Conservation (phyloP, 2,329 filamentous ascomycete species). For the Colletotrichum shisoi region DNA sequence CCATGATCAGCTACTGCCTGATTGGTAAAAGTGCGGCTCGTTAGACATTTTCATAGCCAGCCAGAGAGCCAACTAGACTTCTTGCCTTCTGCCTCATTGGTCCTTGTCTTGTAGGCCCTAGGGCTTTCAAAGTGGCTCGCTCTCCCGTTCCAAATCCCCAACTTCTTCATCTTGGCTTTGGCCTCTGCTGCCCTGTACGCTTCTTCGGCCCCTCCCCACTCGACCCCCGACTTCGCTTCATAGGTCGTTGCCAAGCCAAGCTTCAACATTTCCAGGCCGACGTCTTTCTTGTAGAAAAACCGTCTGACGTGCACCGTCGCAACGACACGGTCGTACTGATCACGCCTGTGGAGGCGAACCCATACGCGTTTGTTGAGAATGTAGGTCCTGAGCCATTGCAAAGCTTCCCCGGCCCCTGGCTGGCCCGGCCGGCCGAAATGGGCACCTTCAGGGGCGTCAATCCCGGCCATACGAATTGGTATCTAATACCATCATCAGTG, state of each 20-base stretch:
- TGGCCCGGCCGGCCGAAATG: slow-evolving; percentile 92
- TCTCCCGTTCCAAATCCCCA: slow-evolving; percentile 78
- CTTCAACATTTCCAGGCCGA: slow-evolving; percentile 89
- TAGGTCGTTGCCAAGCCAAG: slow-evolving; percentile 88
- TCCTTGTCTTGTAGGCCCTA: slow-evolving; percentile 79
- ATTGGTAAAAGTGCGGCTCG: neutral
- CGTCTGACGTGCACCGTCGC: slow-evolving; percentile 81
- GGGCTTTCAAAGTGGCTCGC: slow-evolving; percentile 78
- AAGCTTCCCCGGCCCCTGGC: slow-evolving; percentile 81
- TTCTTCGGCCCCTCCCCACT: slow-evolving; percentile 78
- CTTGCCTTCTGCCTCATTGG: slow-evolving; percentile 43
- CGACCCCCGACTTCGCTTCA: slow-evolving; percentile 87
- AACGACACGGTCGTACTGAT: slow-evolving; percentile 93
- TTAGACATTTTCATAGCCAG: slow-evolving; percentile 22
- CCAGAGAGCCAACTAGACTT: slow-evolving; percentile 32
- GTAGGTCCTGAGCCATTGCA: slow-evolving; percentile 79
- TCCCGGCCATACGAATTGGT: slow-evolving; percentile 84
- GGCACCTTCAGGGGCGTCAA: slow-evolving; percentile 91
- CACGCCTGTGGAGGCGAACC: slow-evolving; percentile 80
- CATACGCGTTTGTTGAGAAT: slow-evolving; percentile 77
- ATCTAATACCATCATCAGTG: slow-evolving; percentile 62
- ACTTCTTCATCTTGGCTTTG: slow-evolving; percentile 68
- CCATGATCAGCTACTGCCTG: neutral
- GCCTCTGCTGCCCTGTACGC: slow-evolving; percentile 72
- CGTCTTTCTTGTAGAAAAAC: slow-evolving; percentile 75